phyloP scores from a whole-genome alignment of 805 yeast species.

The Priceomyces medius region DNA sequence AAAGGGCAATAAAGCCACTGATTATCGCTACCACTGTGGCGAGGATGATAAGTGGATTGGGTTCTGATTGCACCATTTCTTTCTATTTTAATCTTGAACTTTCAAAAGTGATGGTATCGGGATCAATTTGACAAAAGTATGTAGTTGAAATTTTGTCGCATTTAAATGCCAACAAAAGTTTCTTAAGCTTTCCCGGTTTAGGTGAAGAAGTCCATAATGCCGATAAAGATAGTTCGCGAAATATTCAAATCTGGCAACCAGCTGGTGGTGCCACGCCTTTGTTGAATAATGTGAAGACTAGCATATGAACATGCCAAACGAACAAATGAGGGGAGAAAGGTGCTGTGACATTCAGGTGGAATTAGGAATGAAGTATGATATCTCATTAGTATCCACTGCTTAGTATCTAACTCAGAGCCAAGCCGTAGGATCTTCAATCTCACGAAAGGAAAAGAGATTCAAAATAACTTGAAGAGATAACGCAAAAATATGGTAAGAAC shows the following conservation, averaged over 20 bases:
- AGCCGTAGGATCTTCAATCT: no score
- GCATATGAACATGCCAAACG: no score
- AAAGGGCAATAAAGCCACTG: constrained; percentile 30
- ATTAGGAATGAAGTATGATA: no score
- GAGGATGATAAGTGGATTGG: constrained; percentile 40
- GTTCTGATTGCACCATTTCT: constrained; percentile 20
- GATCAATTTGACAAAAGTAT: not conserved
- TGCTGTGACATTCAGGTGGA: no score
- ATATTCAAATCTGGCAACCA: not conserved
- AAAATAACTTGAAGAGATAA: no score
- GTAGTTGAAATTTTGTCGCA: not conserved
- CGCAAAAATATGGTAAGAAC: no score
- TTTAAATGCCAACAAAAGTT: constrained; percentile 1
- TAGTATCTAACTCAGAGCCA: no score
- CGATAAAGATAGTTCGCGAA: not conserved
- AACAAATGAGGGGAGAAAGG: no score
- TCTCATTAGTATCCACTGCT: no score
- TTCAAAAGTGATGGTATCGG: not conserved
- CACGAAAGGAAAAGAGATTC: no score
- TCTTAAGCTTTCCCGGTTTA: constrained; percentile 2
- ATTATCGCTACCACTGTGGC: constrained; percentile 41
- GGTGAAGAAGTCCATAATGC: constrained; percentile 1
- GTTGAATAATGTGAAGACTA: no score
- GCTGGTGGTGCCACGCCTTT: no score
- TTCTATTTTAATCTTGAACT: not conserved